Evolutionary conservation across 1,284 basidiomycete species (phyloP).

Genomic region (Neotropicomus parvogracilis): DNA sequence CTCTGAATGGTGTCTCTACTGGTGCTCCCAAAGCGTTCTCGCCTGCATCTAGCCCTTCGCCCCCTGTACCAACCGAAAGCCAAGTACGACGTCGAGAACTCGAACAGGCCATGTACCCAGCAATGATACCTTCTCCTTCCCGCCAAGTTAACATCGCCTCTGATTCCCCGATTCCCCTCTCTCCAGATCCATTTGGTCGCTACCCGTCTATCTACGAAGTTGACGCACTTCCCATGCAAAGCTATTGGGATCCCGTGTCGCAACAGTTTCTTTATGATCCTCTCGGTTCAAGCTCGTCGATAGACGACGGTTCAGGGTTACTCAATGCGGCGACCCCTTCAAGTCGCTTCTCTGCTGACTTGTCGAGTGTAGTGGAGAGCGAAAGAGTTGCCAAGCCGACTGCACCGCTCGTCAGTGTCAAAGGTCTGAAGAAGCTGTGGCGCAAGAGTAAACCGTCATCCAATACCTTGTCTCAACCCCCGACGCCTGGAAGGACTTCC

Average conservation of each 20-base stretch:
- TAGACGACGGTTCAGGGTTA: slow-evolving; percentile 17
- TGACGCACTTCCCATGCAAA: slow-evolving; percentile 25
- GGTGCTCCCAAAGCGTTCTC: slow-evolving; percentile 50
- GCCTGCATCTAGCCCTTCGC: slow-evolving; percentile 28
- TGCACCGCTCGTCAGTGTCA: slow-evolving; percentile 56
- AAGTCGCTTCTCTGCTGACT: slow-evolving; percentile 74
- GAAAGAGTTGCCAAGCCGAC: slow-evolving; percentile 20
- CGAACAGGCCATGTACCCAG: slow-evolving; percentile 45
- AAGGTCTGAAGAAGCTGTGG: slow-evolving; percentile 69
- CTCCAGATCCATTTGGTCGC: slow-evolving; percentile 75
- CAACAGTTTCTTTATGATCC: slow-evolving; percentile 20
- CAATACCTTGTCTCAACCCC: slow-evolving; percentile 25
- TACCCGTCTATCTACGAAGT: slow-evolving; percentile 51
- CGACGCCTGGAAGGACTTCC: slow-evolving; percentile 30
- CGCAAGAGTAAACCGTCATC: slow-evolving; percentile 61
- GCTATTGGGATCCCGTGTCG: slow-evolving; percentile 42
- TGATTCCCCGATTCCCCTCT: slow-evolving; percentile 61
- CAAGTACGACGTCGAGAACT: slow-evolving; percentile 51
- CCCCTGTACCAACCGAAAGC: slow-evolving; percentile 45
- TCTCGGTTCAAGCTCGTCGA: slow-evolving; percentile 22
- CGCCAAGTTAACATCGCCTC: slow-evolving; percentile 25
- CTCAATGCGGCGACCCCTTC: slow-evolving; percentile 33
- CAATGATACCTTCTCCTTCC: slow-evolving; percentile 33
- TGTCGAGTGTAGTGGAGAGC: slow-evolving; percentile 41
- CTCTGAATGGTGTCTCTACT: slow-evolving; percentile 65